These are phyloP conservation scores for Cytidiella melzeri DNA, from an alignment of 768 basidiomycete species.

Conservation along the genomic window DNA sequence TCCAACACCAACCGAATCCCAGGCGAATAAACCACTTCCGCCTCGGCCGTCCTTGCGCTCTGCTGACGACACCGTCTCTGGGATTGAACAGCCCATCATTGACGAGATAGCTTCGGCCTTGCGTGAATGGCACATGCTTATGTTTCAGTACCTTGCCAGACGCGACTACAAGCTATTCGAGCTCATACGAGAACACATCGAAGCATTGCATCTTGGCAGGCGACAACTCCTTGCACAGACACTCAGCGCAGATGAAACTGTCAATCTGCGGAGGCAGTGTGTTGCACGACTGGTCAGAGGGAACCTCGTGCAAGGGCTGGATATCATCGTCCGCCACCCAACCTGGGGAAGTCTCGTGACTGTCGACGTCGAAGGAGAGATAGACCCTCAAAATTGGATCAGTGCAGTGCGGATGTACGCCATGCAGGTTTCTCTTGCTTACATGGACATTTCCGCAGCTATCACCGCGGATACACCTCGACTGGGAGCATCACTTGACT, in stretches of 20 bases:
- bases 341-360: slow-evolving; percentile 85
- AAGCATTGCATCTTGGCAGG: slow-evolving; percentile 86
- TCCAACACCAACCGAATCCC: slow-evolving; percentile 58
- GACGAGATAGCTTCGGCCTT: slow-evolving; percentile 97
- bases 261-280: slow-evolving; percentile 76
- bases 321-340: slow-evolving; percentile 95
- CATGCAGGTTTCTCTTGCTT: slow-evolving; percentile 80
- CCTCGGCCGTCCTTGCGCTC: slow-evolving; percentile 93
- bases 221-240: slow-evolving; percentile 86
- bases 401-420: slow-evolving; percentile 89
- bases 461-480: slow-evolving; percentile 31
- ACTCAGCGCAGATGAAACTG: slow-evolving; percentile 80
- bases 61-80: slow-evolving; percentile 87
- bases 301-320: slow-evolving; percentile 87
- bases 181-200: slow-evolving; percentile 81
- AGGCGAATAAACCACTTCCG: slow-evolving; percentile 66
- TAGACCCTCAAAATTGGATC: slow-evolving; percentile 78
- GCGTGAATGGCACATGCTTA: slow-evolving; percentile 90
- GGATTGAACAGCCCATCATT: slow-evolving; percentile 80
- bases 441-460: slow-evolving; percentile 47
- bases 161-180: slow-evolving; percentile 89
- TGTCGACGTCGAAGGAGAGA: slow-evolving; percentile 82
- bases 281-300: slow-evolving; percentile 83
- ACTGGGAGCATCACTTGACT: slow-evolving; percentile 40
- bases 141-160: slow-evolving; percentile 86